Percentiles rank a stretch among this genome's conserved stretches.
Conservation (phyloP, 2,329 filamentous ascomycete genomes). For the Ophiocordyceps camponoti-floridani region DNA sequence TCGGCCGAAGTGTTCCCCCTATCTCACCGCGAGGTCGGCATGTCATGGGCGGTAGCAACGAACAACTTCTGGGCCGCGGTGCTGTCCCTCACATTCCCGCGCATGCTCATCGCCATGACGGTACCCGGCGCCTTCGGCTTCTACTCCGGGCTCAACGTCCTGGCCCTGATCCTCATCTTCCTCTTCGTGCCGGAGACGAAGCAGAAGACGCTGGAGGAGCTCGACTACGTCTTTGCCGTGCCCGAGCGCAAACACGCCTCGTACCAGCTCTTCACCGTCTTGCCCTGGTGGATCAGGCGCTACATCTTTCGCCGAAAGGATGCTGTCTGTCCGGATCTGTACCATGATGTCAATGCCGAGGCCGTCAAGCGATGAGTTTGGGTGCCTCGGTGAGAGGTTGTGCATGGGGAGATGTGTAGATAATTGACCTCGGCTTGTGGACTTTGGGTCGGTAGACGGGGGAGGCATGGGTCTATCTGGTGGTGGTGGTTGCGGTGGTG, state of each 20-base stretch:
- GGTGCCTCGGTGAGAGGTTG: background rate
- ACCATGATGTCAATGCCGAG: background rate
- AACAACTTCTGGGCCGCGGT: constrained; percentile 12
- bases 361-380: background rate
- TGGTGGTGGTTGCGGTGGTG: constrained; percentile 10
- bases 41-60: constrained; percentile 19
- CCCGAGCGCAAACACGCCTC: constrained; percentile 19
- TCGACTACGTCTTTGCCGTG: constrained; percentile 29
- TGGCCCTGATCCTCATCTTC: constrained; percentile 28
- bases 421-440: no score
- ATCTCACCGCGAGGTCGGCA: constrained; percentile 18
- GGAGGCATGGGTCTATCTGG: no score
- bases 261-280: constrained; percentile 14
- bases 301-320: constrained; percentile 1
- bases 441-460: no score
- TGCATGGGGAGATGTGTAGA: background rate
- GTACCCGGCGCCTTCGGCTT: constrained; percentile 18
- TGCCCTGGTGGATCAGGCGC: constrained; percentile 1
- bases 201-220: constrained; percentile 29
- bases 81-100: constrained; percentile 12
- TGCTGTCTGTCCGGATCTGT: constrained; percentile 3
- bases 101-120: constrained; percentile 14
- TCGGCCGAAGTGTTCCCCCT: constrained; percentile 19
- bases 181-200: constrained; percentile 32
- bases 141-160: constrained; percentile 27